These are phyloP conservation scores for Novymonas esmeraldas DNA, from an alignment of 208 protist species.

Conservation along the genomic window DNA sequence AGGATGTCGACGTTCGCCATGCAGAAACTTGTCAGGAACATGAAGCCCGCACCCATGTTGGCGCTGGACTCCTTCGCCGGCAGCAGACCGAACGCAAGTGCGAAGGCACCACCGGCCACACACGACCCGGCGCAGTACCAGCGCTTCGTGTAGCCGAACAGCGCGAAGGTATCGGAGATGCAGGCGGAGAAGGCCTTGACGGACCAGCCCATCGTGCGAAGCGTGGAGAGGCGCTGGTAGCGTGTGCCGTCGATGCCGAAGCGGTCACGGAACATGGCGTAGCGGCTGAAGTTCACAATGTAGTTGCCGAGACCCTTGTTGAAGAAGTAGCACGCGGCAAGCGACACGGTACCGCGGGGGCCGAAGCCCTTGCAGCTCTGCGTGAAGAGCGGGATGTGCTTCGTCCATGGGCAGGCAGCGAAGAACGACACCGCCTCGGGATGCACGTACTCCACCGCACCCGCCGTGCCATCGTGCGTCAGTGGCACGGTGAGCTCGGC, in stretches of 20 bases:
- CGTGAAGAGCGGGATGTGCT: not conserved
- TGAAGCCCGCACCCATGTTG: conserved; percentile 31
- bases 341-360: not conserved
- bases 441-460: not conserved
- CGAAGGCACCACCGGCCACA: conserved; percentile 20
- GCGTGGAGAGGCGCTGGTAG: not conserved
- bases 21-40: conserved; percentile 47
- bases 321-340: not conserved
- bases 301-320: not conserved
- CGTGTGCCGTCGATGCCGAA: not conserved
- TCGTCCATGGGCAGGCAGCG: not conserved
- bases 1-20: conserved; percentile 70
- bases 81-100: conserved; percentile 34
- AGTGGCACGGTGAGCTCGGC: no score
- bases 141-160: conserved; percentile 69
- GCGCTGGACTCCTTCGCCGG: conserved; percentile 31
- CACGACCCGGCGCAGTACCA: conserved; percentile 54
- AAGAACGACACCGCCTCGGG: not conserved
- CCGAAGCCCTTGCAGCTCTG: not conserved
- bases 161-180: conserved; percentile 52
- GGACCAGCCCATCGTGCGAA: conserved; percentile 45
- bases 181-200: conserved; percentile 59
- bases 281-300: not conserved
- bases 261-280: not conserved
- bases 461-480: no score